Evolutionary conservation across 495 filamentous ascomycete species (phyloP), one percentile per base, ranked within the genome.

Genomic region (Penicillium pancosmium): DNA sequence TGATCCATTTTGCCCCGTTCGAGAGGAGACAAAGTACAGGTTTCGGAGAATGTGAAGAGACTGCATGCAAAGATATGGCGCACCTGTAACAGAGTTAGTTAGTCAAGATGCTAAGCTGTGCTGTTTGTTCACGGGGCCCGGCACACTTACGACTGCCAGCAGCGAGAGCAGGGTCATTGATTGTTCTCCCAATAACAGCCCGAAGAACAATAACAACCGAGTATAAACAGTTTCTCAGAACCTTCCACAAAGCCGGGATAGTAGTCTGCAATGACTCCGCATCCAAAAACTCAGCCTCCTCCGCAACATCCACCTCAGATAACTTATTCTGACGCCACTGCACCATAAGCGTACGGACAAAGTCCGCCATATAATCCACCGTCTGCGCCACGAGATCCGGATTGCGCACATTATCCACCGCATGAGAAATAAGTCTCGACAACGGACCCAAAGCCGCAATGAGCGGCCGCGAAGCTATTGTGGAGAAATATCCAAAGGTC

Each of bases 241-340:
- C 68, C 59, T 86, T 86, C 94, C 92, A 97, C 15, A 97, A 82
- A 38, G 80, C 78, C 12, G 91, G 87, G 62, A 91, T 84, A 0
- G 94, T 92, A 35, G 68, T 82, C 56, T 84, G 73, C 48, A 90
- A 60, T 0, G 90, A 86, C 54, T 96, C 89, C 0, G 85, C 76
- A 21, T 87, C 84, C 15, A 98, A 75, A 60, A 83, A 89, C 21
- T 81, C 72, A 2, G 65, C 61, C 65, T 97, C 92, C 68, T 96
- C 89, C 0, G 89, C 85, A 49, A 79, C 68, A 61, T 97, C 94
- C 52, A 97, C 80, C 57, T 90, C 86, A 1, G 89, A 95, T 35
- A 98, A 79, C 62, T 91, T 91, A 69, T 87, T 94, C 59, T 85
- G 84, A 51, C 87, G 83, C 94, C 94, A 98, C 66, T 91, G 87